Evolutionary conservation across 2,329 filamentous ascomycete genomes (phyloP).

Genomic region (Verticillium isaacii): DNA sequence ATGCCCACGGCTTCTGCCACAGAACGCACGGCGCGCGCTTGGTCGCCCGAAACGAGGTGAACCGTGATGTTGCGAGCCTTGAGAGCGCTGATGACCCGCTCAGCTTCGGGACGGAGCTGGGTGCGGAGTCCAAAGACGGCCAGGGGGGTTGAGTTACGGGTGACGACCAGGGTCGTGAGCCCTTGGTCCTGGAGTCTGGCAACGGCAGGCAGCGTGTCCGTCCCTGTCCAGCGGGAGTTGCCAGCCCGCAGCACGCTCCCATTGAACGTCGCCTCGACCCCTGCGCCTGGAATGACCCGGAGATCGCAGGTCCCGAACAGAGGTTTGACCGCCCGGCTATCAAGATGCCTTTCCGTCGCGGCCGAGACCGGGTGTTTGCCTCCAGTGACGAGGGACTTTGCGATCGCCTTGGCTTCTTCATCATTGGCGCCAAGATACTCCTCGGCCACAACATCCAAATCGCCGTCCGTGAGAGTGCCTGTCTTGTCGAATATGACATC

Average conservation of each 20-base stretch:
- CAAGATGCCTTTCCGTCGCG: conserved; percentile 39
- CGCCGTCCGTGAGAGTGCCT: conserved; percentile 52
- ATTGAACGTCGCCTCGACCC: conserved; percentile 30
- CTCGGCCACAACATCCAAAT: conserved; percentile 22
- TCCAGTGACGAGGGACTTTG: conserved; percentile 25
- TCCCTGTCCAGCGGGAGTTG: conserved; percentile 38
- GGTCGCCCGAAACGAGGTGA: conserved; percentile 55
- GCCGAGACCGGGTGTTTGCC: conserved; percentile 48
- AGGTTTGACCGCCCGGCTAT: conserved; percentile 5
- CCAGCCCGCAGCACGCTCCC: conserved; percentile 32
- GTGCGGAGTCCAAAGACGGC: conserved; percentile 46
- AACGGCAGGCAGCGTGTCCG: conserved; percentile 15
- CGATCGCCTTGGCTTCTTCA: conserved; percentile 17
- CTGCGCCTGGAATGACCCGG: conserved; percentile 31
- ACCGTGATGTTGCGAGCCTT: conserved; percentile 39
- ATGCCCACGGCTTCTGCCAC: conserved; percentile 38
- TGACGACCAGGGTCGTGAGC: conserved; percentile 22
- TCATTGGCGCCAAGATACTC: conserved; percentile 14
- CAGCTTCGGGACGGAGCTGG: conserved; percentile 31
- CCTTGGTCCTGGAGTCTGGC: conserved; percentile 12
- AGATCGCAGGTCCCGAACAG: conserved; percentile 15
- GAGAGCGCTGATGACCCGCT: conserved; percentile 37
- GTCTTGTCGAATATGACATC: conserved; percentile 63
- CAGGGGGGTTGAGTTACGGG: conserved; percentile 20
- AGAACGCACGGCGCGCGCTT: conserved; percentile 38